Conservation (phyloP, 495 filamentous ascomycete species). For the Mycothermus thermophilus region DNA sequence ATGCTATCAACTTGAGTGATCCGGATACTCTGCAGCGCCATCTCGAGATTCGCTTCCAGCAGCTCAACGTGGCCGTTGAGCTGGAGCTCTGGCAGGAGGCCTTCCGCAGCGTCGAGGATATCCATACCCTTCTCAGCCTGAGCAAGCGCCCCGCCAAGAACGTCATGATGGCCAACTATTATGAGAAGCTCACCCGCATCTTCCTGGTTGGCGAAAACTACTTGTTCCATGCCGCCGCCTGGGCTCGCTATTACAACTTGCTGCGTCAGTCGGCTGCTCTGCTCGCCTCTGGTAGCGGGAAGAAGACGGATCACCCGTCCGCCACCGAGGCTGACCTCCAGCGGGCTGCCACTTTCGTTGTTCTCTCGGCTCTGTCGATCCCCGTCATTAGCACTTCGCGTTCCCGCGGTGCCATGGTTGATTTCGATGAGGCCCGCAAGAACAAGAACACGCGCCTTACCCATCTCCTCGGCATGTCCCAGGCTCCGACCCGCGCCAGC, state of each 20-base stretch:
- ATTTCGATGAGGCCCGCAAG: slow-evolving; percentile 93
- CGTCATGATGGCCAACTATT: slow-evolving; percentile 99
- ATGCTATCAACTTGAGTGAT: slow-evolving; percentile 97
- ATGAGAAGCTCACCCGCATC: slow-evolving; percentile 95
- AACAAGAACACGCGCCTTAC: slow-evolving; percentile 97
- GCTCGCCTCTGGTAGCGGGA: slow-evolving; percentile 72
- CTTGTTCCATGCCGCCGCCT: slow-evolving; percentile 95
- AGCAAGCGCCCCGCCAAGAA: slow-evolving; percentile 99
- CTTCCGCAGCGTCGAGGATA: slow-evolving; percentile 97
- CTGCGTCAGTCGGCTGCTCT: slow-evolving; percentile 79
- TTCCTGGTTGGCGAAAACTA: slow-evolving; percentile 99
- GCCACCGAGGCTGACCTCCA: slow-evolving; percentile 77
- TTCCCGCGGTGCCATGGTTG: slow-evolving; percentile 86
- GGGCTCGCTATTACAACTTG: slow-evolving; percentile 92
- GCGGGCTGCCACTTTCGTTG: slow-evolving; percentile 78
- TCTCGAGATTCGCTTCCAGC: slow-evolving; percentile 94
- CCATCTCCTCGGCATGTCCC: slow-evolving; percentile 83
- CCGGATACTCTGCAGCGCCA: slow-evolving; percentile 94
- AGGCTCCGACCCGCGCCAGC: slow-evolving; percentile 74
- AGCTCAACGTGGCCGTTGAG: slow-evolving; percentile 95
- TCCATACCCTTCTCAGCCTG: slow-evolving; percentile 92
- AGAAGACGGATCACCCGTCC: slow-evolving; percentile 84
- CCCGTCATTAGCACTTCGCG: slow-evolving; percentile 97
- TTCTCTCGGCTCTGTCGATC: slow-evolving; percentile 90
- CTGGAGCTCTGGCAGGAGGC: slow-evolving; percentile 98